A percentile compares a stretch with the other conserved stretches of the same genome.
Evolutionary conservation across 2,329 filamentous ascomycete genomes (phyloP).

Genomic region (Bipolaris oryzae): DNA sequence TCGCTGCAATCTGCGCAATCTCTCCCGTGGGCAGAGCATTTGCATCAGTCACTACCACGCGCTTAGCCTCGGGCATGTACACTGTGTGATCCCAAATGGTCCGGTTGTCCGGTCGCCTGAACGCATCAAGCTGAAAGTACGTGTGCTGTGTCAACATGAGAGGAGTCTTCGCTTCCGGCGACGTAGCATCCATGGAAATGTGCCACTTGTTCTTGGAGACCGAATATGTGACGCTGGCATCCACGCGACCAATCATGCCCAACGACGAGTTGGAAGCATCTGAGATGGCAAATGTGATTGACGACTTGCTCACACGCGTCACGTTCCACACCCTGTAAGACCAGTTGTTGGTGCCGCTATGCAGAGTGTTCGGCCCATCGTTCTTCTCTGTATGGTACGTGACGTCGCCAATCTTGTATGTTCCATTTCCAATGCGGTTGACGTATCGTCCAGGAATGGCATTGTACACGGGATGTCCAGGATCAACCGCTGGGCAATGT

Average conservation of each 20-base stretch:
- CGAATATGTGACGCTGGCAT: conserved; percentile 41
- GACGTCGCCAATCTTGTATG: conserved; percentile 36
- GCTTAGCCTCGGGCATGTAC: conserved; percentile 39
- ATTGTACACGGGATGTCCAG: conserved; percentile 45
- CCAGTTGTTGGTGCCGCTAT: conserved; percentile 46
- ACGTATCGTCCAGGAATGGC: conserved; percentile 43
- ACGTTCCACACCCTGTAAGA: conserved; percentile 40
- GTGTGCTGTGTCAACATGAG: conserved; percentile 46
- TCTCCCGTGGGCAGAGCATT: conserved; percentile 43
- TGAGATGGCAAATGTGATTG: conserved; percentile 40
- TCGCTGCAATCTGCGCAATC: conserved; percentile 33
- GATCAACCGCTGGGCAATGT: conserved; percentile 38
- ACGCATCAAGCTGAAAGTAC: conserved; percentile 46
- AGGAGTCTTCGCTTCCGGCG: conserved; percentile 36
- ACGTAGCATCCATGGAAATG: conserved; percentile 40
- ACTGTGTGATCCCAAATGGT: conserved; percentile 45
- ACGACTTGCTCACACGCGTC: conserved; percentile 30
- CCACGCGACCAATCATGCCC: conserved; percentile 39
- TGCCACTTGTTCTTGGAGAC: conserved; percentile 43
- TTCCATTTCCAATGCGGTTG: conserved; percentile 44
- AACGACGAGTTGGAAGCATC: conserved; percentile 39
- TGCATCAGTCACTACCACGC: conserved; percentile 33
- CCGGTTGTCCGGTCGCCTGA: conserved; percentile 37
- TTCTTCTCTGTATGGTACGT: conserved; percentile 39
- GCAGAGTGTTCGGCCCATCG: conserved; percentile 43